Conservation (phyloP, 345 rosid genomes). For the Eucalyptus sp. region DNA sequence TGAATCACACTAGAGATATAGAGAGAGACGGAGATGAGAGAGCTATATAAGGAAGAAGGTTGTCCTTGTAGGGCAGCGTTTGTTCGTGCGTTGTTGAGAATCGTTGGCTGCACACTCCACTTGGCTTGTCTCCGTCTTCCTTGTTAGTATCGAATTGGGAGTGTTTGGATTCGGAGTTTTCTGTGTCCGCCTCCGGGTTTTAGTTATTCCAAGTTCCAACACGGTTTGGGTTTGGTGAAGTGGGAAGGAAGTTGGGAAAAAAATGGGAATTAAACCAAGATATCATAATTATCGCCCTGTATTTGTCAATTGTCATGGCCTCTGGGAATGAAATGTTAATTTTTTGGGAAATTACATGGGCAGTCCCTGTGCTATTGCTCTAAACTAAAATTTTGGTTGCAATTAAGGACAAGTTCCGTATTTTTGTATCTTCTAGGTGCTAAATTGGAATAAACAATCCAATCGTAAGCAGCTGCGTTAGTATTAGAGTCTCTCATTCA, state of each 20-base stretch:
- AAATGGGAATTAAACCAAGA: background rate
- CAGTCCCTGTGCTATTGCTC: background rate
- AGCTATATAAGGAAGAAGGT: background rate
- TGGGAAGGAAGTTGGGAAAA: background rate
- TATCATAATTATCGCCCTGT: fast-evolving
- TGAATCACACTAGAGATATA: background rate
- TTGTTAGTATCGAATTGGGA: background rate
- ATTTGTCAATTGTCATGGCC: background rate
- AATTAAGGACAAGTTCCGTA: fast-evolving
- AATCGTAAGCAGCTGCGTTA: no score
- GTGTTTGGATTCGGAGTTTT: background rate
- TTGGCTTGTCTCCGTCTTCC: background rate
- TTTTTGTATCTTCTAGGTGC: background rate
- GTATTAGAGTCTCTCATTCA: no score
- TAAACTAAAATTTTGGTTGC: fast-evolving
- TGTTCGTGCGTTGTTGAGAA: background rate
- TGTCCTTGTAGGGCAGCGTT: background rate
- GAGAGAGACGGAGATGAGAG: background rate
- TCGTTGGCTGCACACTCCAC: background rate
- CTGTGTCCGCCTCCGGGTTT: background rate
- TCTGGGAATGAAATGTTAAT: background rate
- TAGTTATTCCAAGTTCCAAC: background rate
- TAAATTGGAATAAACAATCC: background rate
- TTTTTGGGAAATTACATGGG: background rate
- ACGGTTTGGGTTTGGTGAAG: background rate